phyloP scores from a whole-genome alignment of 2,329 filamentous ascomycete genomes.

The Fusarium buharicum region DNA sequence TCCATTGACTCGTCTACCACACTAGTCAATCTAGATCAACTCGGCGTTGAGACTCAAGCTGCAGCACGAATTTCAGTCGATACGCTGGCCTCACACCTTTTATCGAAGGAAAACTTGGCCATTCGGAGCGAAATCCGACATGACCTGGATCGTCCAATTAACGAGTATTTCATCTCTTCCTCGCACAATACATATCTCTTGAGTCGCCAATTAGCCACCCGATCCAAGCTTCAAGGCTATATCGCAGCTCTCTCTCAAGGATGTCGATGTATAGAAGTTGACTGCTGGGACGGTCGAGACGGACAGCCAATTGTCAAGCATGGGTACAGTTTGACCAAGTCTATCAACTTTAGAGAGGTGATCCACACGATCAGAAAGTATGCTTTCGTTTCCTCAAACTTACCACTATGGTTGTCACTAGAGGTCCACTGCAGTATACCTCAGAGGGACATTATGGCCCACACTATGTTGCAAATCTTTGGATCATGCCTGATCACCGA shows the following conservation, averaged over 20 bases:
- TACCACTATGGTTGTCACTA: conserved; percentile 20
- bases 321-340: conserved; percentile 27
- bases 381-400: conserved; percentile 13
- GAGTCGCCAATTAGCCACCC: conserved; percentile 17
- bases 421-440: conserved; percentile 18
- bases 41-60: background rate
- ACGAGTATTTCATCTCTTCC: conserved; percentile 29
- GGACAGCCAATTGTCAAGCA: conserved; percentile 28
- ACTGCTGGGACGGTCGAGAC: conserved; percentile 27
- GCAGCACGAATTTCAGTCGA: rapidly evolving
- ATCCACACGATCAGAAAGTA: background rate
- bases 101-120: background rate
- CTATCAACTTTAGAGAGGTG: conserved; percentile 15
- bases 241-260: conserved; percentile 8
- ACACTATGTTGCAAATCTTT: conserved; percentile 18
- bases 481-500: background rate
- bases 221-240: conserved; percentile 19
- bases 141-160: conserved; percentile 10
- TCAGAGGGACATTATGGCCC: conserved; percentile 13
- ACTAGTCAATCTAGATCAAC: background rate
- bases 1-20: background rate
- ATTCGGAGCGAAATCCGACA: rapidly evolving
- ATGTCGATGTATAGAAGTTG: conserved; percentile 21
- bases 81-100: background rate
- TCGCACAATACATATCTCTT: conserved; percentile 33